Base-by-base conservation (phyloP, 306 rosid species). In the Prunus mume region DNA sequence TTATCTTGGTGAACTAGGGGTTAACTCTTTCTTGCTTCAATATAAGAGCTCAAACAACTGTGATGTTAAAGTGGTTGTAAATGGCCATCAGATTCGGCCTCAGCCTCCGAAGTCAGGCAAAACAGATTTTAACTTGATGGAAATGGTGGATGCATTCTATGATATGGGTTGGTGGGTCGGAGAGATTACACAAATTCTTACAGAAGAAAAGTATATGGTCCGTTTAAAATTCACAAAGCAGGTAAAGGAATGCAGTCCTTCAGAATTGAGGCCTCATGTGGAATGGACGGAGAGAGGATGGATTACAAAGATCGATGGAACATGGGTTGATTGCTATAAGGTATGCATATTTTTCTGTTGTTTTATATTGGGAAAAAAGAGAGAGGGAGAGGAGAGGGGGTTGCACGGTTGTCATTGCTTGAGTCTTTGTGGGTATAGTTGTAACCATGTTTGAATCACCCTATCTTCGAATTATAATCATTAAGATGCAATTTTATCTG, bases 141-240 rank as follows among this genome's bases (percentile, higher is more conserved):
- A 20, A 43, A 57, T 12, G 32, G 80, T 77, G 57, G 75, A 77
- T 46, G 75, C 69, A 45, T 58, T 55, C 46, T 24, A 45, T 57
- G 69, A 27, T 19, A 18, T 27, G 46, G 11, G 80, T 27, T 77
- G 80, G 80, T 77, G 68, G 57, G 80, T 68, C 15, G 80, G 80
- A 27, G 61, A 27, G 12, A 45, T 68, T 77, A 46, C 61, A 3
- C n/a, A 24, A 45, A 58, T 57, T 43, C 58, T 56, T 68, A 12
- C 15, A 9, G 68, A 18, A 49, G 30, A 27, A n/a, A 68, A 22
- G 68, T 77, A 45, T 6, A 11, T 2, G 15, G 69, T 77, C 60
- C 57, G 9, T 12, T 43, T 49, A 8, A 57, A 17, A 20, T 32
- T 12, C 57, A 47, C 47, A 28, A 46, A 14, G 24, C 20, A 56